phyloP scores from a whole-genome alignment of 495 filamentous ascomycete species.

The Aspergillus ostianus region DNA sequence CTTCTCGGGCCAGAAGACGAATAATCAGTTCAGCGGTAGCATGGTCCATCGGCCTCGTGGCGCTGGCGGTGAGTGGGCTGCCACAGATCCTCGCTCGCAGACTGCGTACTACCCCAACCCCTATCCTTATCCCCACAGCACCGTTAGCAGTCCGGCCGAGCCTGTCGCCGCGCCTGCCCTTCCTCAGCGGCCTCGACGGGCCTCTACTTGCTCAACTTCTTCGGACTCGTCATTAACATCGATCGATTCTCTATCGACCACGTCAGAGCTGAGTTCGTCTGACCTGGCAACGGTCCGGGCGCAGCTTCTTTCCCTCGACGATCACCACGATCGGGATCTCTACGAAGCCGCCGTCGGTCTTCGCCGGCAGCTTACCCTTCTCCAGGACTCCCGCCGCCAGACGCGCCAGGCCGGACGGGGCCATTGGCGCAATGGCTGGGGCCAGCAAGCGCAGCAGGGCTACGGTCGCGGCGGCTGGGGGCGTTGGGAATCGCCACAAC shows the following conservation, averaged over 20 bases:
- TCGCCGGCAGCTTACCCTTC: constrained; percentile 34
- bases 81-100: not conserved
- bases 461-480: constrained; percentile 30
- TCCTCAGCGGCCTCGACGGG: constrained; percentile 28
- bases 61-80: constrained; percentile 8
- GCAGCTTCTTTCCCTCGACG: constrained; percentile 39
- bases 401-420: constrained; percentile 23
- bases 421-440: constrained; percentile 28
- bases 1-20: constrained; percentile 28
- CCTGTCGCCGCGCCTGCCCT: constrained; percentile 7
- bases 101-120: constrained; percentile 14
- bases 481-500: constrained; percentile 42
- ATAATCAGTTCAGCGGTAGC: constrained; percentile 12
- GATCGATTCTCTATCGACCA: constrained; percentile 42
- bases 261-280: constrained; percentile 40
- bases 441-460: constrained; percentile 14
- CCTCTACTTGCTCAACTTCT: constrained; percentile 33
- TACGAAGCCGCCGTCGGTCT: constrained; percentile 42
- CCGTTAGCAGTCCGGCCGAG: constrained; percentile 4
- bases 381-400: constrained; percentile 41
- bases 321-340: constrained; percentile 40
- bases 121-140: not conserved
- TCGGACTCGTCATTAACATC: constrained; percentile 44
- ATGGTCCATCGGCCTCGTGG: constrained; percentile 1
- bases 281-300: constrained; percentile 42